phyloP scores from a whole-genome alignment of 2,329 filamentous ascomycete genomes.

The Trichophyton rubrum region DNA sequence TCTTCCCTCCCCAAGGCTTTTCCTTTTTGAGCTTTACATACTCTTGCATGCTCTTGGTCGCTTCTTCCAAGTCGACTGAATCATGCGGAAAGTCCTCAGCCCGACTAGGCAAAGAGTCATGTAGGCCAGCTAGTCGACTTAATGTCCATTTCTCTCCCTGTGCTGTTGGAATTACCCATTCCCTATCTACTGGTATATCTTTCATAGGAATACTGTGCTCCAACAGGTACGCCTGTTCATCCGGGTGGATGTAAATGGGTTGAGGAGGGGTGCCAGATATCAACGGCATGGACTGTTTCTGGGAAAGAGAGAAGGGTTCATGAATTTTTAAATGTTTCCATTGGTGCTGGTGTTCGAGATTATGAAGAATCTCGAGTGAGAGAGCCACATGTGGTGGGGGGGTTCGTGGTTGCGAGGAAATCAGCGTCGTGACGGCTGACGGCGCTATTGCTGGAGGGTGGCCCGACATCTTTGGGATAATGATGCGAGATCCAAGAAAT shows the following conservation, averaged over 20 bases:
- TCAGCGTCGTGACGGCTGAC: conserved; percentile 32
- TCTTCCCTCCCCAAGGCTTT: conserved; percentile 38
- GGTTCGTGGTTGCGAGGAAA: conserved; percentile 20
- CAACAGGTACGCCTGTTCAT: conserved; percentile 50
- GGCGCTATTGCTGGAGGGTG: conserved; percentile 7
- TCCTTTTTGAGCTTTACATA: conserved; percentile 22
- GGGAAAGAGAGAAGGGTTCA: conserved; percentile 20
- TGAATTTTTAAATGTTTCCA: conserved; percentile 48
- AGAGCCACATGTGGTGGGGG: conserved; percentile 31
- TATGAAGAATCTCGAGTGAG: conserved; percentile 48
- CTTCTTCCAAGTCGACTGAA: conserved; percentile 16
- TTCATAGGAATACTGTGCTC: conserved; percentile 37
- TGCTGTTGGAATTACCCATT: conserved; percentile 49
- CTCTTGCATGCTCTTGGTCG: conserved; percentile 20
- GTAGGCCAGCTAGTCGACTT: conserved; percentile 42
- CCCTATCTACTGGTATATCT: conserved; percentile 38
- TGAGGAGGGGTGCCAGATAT: conserved; percentile 51
- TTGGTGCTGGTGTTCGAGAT: conserved; percentile 50
- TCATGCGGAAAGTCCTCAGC: conserved; percentile 13
- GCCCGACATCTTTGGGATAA: neutral
- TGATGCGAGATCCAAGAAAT: neutral
- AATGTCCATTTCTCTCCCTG: conserved; percentile 50
- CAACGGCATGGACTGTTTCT: conserved; percentile 35
- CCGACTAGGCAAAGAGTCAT: conserved; percentile 38
- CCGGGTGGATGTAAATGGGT: conserved; percentile 50